Evolutionary conservation across 73 alveolate species (phyloP).

Genomic region (Paramecium primaurelia): DNA sequence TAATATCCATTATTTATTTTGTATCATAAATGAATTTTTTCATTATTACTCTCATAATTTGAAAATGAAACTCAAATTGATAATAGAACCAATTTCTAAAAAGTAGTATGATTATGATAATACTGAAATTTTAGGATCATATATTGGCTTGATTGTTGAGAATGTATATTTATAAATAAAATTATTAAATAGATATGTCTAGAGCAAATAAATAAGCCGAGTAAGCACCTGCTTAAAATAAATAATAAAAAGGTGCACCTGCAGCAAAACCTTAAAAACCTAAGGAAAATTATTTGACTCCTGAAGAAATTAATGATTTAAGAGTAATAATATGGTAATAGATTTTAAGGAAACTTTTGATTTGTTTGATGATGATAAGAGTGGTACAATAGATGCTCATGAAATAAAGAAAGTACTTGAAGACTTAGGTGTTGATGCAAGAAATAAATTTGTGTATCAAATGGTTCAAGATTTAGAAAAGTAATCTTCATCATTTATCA

Average conservation of each 20-base stretch:
- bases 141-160: neutral
- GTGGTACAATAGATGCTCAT: constrained; percentile 73
- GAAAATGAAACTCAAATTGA: neutral
- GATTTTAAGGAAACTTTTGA: constrained; percentile 72
- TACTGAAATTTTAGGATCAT: neutral
- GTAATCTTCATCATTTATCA: neutral
- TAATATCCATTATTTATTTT: no score
- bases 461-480: constrained; percentile 66
- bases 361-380: constrained; percentile 75
- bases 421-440: constrained; percentile 78
- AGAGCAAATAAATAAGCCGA: neutral
- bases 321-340: neutral
- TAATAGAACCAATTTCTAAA: neutral
- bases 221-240: neutral
- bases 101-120: neutral
- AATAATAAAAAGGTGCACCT: neutral
- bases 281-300: neutral
- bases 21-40: neutral
- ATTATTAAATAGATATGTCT: neutral
- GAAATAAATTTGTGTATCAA: constrained; percentile 68
- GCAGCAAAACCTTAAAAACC: neutral
- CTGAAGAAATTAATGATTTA: constrained; percentile 18
- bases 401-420: constrained; percentile 77
- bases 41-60: neutral
- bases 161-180: neutral